Evolutionary conservation across 2,329 filamentous ascomycete genomes (phyloP).

Genomic region (Gremmenia infestans): DNA sequence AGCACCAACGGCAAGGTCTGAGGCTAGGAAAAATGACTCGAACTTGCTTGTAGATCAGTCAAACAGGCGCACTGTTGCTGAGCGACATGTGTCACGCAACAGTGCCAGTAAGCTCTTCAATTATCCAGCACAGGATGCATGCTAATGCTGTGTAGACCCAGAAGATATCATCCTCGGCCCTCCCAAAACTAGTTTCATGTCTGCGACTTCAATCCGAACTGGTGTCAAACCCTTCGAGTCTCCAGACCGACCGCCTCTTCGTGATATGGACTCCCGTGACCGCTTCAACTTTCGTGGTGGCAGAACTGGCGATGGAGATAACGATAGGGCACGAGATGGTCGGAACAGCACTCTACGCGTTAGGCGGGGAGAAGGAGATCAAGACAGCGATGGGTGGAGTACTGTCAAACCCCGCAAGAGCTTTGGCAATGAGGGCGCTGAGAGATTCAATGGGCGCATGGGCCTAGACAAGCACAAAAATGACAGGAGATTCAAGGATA

Average conservation of each 20-base stretch:
- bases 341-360: constrained; percentile 44
- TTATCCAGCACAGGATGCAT: constrained; percentile 20
- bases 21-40: constrained; percentile 37
- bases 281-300: constrained; percentile 53
- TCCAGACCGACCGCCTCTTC: constrained; percentile 40
- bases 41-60: constrained; percentile 27
- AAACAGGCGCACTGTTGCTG: constrained; percentile 46
- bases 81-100: constrained; percentile 52
- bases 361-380: constrained; percentile 49
- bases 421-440: constrained; percentile 66
- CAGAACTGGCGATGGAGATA: constrained; percentile 47
- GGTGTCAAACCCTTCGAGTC: constrained; percentile 36
- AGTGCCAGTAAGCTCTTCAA: constrained; percentile 46
- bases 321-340: constrained; percentile 46
- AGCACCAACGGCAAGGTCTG: constrained; percentile 34
- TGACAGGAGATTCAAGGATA: constrained; percentile 41
- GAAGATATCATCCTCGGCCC: constrained; percentile 86
- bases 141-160: constrained; percentile 42
- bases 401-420: constrained; percentile 70
- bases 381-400: constrained; percentile 69
- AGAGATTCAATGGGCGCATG: constrained; percentile 64
- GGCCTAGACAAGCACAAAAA: constrained; percentile 43
- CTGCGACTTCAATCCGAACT: constrained; percentile 56
- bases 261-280: constrained; percentile 50
- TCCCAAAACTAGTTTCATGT: constrained; percentile 77